Evolutionary conservation across 202 grass and related monocot genomes (phyloP), one percentile per base, ranked within the genome.

Genomic region (Alloteropsis angusta): DNA sequence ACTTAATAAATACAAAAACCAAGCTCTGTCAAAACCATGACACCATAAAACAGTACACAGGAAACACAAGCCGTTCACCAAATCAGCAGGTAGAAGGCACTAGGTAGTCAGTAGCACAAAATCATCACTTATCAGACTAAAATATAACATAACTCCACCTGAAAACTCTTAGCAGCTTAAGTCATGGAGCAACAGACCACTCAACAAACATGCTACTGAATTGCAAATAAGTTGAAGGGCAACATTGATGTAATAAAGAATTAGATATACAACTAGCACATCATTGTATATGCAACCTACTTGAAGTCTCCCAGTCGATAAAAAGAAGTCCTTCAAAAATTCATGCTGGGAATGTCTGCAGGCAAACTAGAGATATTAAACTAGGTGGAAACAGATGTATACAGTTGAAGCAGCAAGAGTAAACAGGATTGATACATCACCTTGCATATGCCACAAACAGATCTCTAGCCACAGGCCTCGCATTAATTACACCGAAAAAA

Each of bases 271-370:
- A 80, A 65, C 56, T 48, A 14, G 71, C 18, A 81, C 34, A 62
- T 83, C 65, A 71, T 75, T 61, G 65, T 25, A 56, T 48, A 70
- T 70, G 72, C 55, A 82, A 89, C 93, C 54, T 87, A 99, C 96
- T 78, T 90, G 92, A 63, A 95, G 86, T 73, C 85, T 89, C 38
- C 96, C 96, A 16, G 92, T 93, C 56, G 89, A 87, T 74, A 99
- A 86, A 84, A 99, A 99, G 68, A 99, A 99, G 66, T 99, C 90
- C 88, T 99, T 99, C 72, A 99, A 79, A 83, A 77, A 86, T 93
- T 99, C 96, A 85, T 99, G 96, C 67, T 93, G 93, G 77, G 87
- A 95, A 74, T 80, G 84, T 80, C 96, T 99, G 81, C 23, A 77
- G 60, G 70, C 41, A 85, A 37, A 85, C 58, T 25, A 77, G 55